phyloP scores from a whole-genome alignment of 208 protist genomes.

The Herpetomonas tarakana region DNA sequence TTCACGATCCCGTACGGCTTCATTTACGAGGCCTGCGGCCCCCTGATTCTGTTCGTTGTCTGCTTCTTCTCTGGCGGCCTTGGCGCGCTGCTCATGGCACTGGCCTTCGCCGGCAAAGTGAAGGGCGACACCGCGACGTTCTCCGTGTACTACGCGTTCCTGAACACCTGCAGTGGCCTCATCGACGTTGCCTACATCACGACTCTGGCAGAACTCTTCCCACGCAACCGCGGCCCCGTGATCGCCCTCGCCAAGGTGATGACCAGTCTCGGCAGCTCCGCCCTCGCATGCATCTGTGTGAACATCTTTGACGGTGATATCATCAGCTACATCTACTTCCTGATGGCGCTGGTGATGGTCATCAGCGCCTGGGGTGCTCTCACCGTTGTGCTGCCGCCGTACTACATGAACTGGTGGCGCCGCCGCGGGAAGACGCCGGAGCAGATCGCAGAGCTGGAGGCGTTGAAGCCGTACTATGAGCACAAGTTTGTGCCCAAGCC shows the following conservation, averaged over 20 bases:
- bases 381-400: conserved; percentile 48
- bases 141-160: conserved; percentile 62
- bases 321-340: conserved; percentile 65
- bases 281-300: conserved; percentile 48
- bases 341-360: conserved; percentile 46
- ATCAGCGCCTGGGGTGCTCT: conserved; percentile 25
- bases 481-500: conserved; percentile 50
- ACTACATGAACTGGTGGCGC: conserved; percentile 65
- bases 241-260: conserved; percentile 65
- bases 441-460: conserved; percentile 27
- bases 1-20: conserved; percentile 66
- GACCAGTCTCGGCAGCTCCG: conserved; percentile 67
- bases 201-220: conserved; percentile 50
- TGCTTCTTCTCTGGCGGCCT: conserved; percentile 30
- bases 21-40: conserved; percentile 50
- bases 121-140: conserved; percentile 45
- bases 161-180: conserved; percentile 56
- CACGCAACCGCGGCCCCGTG: conserved; percentile 65
- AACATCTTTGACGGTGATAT: conserved; percentile 50
- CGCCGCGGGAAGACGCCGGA: conserved; percentile 35
- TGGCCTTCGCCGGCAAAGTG: conserved; percentile 45
- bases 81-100: conserved; percentile 45
- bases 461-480: conserved; percentile 37
- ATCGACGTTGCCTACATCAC: conserved; percentile 52
- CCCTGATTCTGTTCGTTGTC: conserved; percentile 31